Evolutionary conservation across 2,329 filamentous ascomycete species (phyloP).

Genomic region (Exophiala viscosa): DNA sequence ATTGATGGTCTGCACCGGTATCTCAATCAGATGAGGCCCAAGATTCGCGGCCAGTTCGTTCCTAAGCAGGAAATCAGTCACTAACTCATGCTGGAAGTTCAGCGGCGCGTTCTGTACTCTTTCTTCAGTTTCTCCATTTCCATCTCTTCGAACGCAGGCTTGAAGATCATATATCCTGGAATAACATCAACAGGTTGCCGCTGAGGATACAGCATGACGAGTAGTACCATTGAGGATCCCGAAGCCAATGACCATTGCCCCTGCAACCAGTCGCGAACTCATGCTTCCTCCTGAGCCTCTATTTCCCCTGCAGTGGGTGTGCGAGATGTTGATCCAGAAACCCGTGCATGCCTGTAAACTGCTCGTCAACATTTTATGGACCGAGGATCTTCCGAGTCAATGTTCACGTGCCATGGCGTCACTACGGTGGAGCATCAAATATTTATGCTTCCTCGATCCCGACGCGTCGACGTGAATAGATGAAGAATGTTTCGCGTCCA

Average conservation of each 20-base stretch:
- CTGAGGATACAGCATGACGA: conserved; percentile 2
- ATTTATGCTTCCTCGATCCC: no score
- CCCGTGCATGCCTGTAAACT: no score
- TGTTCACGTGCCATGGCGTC: no score
- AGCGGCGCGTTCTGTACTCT: conserved; percentile 8
- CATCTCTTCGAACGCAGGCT: conserved; percentile 39
- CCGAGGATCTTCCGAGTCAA: no score
- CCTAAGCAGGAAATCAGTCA: no score
- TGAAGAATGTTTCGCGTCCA: no score
- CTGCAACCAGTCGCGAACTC: conserved; percentile 37
- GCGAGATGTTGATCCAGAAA: no score
- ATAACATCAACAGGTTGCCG: conserved; percentile 10
- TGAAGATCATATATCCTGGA: conserved; percentile 43
- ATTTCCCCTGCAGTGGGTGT: no score
- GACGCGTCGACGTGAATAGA: no score
- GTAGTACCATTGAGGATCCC: conserved; percentile 40
- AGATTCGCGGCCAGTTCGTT: conserved; percentile 12
- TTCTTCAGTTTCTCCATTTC: conserved; percentile 32
- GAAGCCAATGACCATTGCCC: conserved; percentile 37
- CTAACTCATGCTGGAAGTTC: no score
- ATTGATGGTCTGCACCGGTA: conserved; percentile 9
- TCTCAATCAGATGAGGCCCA: conserved; percentile 23
- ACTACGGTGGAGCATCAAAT: no score
- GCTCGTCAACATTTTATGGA: no score
- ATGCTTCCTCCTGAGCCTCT: conserved; percentile 30